Percentiles rank a stretch among this genome's conserved stretches.
Conservation (phyloP, 2,329 filamentous ascomycete genomes). For the Penicillium occitanis region DNA sequence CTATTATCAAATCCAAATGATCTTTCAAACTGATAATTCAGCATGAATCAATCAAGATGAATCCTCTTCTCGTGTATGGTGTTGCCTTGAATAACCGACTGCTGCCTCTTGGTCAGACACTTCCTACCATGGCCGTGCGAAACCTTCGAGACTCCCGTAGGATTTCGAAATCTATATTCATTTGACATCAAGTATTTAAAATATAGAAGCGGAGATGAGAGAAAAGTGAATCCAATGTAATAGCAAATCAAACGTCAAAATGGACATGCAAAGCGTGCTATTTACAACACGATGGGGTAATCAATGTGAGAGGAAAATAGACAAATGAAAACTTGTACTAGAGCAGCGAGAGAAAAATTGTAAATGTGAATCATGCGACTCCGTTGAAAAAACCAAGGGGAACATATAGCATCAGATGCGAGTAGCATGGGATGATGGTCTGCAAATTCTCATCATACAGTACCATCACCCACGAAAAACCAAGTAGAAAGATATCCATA, state of each 20-base stretch:
- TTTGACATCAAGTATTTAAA: conserved; percentile 1
- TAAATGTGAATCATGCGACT: conserved; percentile 2
- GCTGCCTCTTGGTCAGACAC: background rate
- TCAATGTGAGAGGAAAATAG: conserved; percentile 22
- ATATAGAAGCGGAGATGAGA: conserved; percentile 4
- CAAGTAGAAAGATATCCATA: conserved; percentile 19
- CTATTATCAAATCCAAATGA: background rate
- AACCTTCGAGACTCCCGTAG: background rate
- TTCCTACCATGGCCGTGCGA: background rate
- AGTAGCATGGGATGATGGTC: background rate
- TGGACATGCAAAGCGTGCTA: conserved; percentile 8
- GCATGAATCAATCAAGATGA: background rate
- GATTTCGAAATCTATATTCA: background rate
- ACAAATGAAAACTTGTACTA: conserved; percentile 25
- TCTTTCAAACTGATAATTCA: background rate
- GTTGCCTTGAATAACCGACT: background rate
- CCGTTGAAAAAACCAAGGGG: background rate
- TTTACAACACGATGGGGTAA: conserved; percentile 15
- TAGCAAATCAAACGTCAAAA: background rate
- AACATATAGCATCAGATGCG: conserved; percentile 18
- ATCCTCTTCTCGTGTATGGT: background rate
- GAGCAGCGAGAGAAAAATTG: conserved; percentile 14
- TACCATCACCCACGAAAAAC: conserved; percentile 14
- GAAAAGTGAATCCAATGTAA: background rate
- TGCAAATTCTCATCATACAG: background rate